A percentile compares a stretch with the other conserved stretches of the same genome.
Conservation (phyloP, 306 rosid species). For the Lathyrus sativus region DNA sequence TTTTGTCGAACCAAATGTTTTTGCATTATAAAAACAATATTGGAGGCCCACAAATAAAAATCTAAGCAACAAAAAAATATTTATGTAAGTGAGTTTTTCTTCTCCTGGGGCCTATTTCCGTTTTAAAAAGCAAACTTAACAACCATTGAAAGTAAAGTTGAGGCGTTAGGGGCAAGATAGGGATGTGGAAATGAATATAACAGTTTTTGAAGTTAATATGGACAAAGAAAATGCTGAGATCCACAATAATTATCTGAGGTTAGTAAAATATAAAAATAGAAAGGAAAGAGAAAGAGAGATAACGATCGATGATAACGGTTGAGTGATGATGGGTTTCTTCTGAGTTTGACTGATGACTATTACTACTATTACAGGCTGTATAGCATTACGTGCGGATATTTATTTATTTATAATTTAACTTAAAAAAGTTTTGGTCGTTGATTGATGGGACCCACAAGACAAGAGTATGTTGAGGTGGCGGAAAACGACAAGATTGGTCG, state of each 20-base stretch:
- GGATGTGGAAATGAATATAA: background rate
- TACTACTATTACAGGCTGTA: background rate
- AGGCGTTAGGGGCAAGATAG: background rate
- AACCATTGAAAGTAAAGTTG: background rate
- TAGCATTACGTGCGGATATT: constrained; percentile 1
- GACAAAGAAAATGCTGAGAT: background rate
- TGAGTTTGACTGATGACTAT: background rate
- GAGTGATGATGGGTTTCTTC: constrained; percentile 8
- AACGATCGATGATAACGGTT: constrained; percentile 4
- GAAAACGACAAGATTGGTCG: constrained; percentile 5
- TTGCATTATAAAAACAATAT: background rate
- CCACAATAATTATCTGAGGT: background rate
- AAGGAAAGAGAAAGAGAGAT: background rate
- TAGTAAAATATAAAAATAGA: background rate
- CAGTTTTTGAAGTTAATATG: background rate
- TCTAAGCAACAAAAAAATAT: background rate
- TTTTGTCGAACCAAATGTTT: background rate
- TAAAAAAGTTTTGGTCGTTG: background rate
- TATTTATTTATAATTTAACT: background rate
- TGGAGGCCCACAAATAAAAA: background rate
- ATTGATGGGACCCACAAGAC: background rate
- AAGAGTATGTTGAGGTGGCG: background rate
- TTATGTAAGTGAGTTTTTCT: background rate
- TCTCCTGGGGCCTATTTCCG: background rate
- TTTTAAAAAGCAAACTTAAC: no score